Conservation (phyloP, 2,329 filamentous ascomycete genomes). For the Mariannaea sp. region DNA sequence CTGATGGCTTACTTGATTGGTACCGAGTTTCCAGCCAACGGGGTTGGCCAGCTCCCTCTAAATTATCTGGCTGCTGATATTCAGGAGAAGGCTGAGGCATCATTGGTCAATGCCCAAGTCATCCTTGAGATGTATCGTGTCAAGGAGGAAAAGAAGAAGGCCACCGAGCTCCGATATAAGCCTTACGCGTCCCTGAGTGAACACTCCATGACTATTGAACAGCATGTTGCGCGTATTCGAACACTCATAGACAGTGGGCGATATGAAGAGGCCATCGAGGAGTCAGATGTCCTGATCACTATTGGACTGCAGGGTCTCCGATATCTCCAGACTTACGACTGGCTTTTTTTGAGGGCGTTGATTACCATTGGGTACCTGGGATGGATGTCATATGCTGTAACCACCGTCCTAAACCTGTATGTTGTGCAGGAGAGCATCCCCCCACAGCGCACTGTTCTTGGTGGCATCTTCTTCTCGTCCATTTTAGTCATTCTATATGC, state of each 20-base stretch:
- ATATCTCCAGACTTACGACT: constrained; percentile 98
- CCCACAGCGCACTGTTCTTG: constrained; percentile 64
- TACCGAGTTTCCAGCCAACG: constrained; percentile 91
- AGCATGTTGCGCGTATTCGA: constrained; percentile 70
- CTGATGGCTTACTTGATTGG: constrained; percentile 94
- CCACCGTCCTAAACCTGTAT: constrained; percentile 85
- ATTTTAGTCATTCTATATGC: constrained; percentile 76
- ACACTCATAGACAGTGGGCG: constrained; percentile 67
- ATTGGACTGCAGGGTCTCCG: constrained; percentile 80
- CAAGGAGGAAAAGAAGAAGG: constrained; percentile 85
- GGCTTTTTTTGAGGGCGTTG: constrained; percentile 89
- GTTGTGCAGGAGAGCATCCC: constrained; percentile 74
- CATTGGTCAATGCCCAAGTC: constrained; percentile 80
- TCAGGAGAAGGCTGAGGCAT: constrained; percentile 80
- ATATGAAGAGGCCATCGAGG: constrained; percentile 77
- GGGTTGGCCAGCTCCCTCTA: constrained; percentile 88
- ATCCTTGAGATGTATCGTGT: constrained; percentile 96
- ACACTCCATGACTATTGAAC: constrained; percentile 64
- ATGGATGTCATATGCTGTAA: constrained; percentile 92
- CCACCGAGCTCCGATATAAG: constrained; percentile 74
- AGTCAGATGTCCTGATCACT: constrained; percentile 77
- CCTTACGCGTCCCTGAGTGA: constrained; percentile 74
- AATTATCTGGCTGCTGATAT: constrained; percentile 75
- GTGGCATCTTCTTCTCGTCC: constrained; percentile 72
- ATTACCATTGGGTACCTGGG: constrained; percentile 91